Conservation (phyloP, 306 rosid species). For the Hippophae rhamnoides region DNA sequence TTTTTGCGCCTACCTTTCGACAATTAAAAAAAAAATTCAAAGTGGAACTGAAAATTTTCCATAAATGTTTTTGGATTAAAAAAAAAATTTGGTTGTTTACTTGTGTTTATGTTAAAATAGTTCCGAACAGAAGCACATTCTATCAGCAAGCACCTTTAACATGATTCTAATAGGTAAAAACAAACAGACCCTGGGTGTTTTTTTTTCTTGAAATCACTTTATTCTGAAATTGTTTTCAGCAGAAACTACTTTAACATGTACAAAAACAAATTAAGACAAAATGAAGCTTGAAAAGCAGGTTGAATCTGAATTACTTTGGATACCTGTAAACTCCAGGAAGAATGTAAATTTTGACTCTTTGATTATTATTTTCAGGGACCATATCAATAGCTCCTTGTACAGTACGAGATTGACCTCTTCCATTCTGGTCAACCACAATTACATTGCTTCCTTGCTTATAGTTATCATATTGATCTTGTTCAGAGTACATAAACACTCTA, state of each 20-base stretch:
- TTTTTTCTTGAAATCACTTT: too few relatives aligned
- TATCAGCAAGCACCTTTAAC: too few relatives aligned
- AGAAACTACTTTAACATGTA: background rate
- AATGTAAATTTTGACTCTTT: slow-evolving; percentile 66
- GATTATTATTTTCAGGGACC: slow-evolving; percentile 50
- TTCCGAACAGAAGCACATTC: too few relatives aligned
- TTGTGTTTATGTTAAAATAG: too few relatives aligned
- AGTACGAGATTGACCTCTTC: slow-evolving; percentile 58
- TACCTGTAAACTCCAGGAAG: slow-evolving; percentile 84
- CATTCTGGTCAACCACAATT: slow-evolving; percentile 55
- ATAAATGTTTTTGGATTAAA: too few relatives aligned
- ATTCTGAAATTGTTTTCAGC: background rate
- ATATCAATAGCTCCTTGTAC: slow-evolving; percentile 83
- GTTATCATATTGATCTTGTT: background rate
- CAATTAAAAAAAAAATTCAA: too few relatives aligned
- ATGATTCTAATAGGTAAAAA: too few relatives aligned
- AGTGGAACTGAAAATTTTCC: too few relatives aligned
- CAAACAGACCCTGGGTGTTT: too few relatives aligned
- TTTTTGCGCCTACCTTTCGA: too few relatives aligned
- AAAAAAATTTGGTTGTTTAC: too few relatives aligned
- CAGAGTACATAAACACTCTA: slow-evolving; percentile 12
- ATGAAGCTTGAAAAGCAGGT: background rate
- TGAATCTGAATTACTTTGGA: background rate
- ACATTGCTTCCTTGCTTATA: slow-evolving; percentile 11
- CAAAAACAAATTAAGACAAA: too few relatives aligned